Conservation (phyloP, 352 stramenopile genomes). For the Ochromonadaceae sp. region DNA sequence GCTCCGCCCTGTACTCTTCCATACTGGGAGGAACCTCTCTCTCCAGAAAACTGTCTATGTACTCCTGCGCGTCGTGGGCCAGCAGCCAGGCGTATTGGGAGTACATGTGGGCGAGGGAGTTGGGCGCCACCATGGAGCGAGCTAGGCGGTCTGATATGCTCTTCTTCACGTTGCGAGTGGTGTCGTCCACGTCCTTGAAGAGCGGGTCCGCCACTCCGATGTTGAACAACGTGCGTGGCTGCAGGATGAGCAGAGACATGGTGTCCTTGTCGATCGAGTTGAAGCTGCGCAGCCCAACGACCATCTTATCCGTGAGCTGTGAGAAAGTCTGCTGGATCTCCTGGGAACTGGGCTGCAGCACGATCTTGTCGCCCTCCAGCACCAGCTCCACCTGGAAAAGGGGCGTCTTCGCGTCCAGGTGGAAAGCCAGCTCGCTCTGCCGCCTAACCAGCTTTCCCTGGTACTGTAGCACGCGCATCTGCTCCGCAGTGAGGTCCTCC, state of each 20-base stretch:
- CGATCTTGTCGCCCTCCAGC: slow-evolving; percentile 27
- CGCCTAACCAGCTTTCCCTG: neutral
- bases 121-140: slow-evolving; percentile 44
- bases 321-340: slow-evolving; percentile 58
- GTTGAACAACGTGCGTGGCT: slow-evolving; percentile 31
- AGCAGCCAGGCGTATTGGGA: slow-evolving; percentile 58
- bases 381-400: slow-evolving; percentile 60
- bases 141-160: slow-evolving; percentile 33
- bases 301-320: slow-evolving; percentile 53
- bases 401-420: slow-evolving; percentile 21
- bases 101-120: slow-evolving; percentile 50
- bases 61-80: slow-evolving; percentile 51
- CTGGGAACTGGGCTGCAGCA: slow-evolving; percentile 35
- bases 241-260: slow-evolving; percentile 60
- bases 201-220: slow-evolving; percentile 23
- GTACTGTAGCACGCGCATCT: neutral
- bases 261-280: slow-evolving; percentile 67
- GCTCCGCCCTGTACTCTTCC: slow-evolving; percentile 22
- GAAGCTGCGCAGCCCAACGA: slow-evolving; percentile 51
- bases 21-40: slow-evolving; percentile 21
- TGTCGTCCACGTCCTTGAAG: slow-evolving; percentile 26
- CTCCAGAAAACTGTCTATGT: slow-evolving; percentile 46
- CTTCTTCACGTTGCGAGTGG: neutral
- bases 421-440: neutral
- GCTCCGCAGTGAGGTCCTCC: neutral